Evolutionary conservation across 1,139 yeast species (phyloP), one percentile per base, ranked within the genome.

Genomic region (Scheffersomyces quercinus): DNA sequence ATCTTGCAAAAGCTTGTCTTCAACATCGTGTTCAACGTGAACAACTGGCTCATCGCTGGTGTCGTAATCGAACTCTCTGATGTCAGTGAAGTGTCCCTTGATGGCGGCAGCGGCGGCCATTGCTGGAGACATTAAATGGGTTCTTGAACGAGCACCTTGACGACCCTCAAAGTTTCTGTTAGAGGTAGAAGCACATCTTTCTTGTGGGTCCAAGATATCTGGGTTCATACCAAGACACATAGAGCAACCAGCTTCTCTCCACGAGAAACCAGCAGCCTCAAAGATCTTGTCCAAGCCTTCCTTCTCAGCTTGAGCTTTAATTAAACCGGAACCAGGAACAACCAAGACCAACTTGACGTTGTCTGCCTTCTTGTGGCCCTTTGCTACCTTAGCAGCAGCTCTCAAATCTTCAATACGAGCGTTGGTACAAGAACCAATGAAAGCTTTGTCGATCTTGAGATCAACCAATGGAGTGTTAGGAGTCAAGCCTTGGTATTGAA

Each of bases 171-270:
- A 93, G 75, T 93, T 93, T 79, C 99, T 87, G 77, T 93, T 93
- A 28, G 98, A 91, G 28, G 99, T 93, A 16, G 98, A 91, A 5
- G 99, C 99, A 75, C 99, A 93, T 71, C 99, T 84, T 70, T 93
- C 99, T 62, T 87, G 81, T 37, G 98, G 98, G 49, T 85, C 82
- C 60, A 93, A 80, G 58, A 93, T 91, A 73, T 93, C 99, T 35
- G 98, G 97, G 72, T 93, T 93, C 99, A 93, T 93, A 69, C 99
- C 99, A 48, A 93, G 81, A 73, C 99, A 93, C 99, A 93, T 93
- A 40, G 98, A 91, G 72, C 99, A 93, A 50, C 99, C 99, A 51
- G 99, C 98, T 73, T 93, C 99, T 75, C 99, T 86, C 99, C 99
- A 93, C 58, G 87, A 90, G 63, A 93, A 93, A 26, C 97, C 98